Percentiles rank a stretch among this genome's conserved stretches.
These are phyloP conservation scores for Aschersonia sp. DNA, from an alignment of 2,329 filamentous ascomycete genomes.

Conservation along the genomic window DNA sequence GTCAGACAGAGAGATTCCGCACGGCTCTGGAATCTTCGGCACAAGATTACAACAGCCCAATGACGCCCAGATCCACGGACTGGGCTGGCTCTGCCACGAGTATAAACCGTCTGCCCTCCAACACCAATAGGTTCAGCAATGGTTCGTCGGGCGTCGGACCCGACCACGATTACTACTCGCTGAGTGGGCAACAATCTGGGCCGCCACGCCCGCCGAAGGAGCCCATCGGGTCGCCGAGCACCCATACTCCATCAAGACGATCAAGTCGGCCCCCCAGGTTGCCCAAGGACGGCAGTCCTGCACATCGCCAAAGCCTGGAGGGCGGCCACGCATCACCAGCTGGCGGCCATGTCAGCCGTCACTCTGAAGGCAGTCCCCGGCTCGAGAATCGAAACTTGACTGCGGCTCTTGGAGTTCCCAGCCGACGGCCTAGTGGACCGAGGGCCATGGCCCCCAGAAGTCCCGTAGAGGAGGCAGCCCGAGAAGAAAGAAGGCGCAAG, in stretches of 20 bases:
- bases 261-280: constrained; percentile 34
- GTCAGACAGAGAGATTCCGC: constrained; percentile 60
- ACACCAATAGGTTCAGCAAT: constrained; percentile 33
- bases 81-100: constrained; percentile 49
- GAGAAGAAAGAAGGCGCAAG: constrained; percentile 37
- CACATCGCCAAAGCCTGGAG: constrained; percentile 41
- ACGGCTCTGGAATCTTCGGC: constrained; percentile 61
- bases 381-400: constrained; percentile 43
- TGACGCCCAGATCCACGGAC: constrained; percentile 45
- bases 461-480: constrained; percentile 28
- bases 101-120: constrained; percentile 34
- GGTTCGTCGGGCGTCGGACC: constrained; percentile 19
- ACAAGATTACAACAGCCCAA: constrained; percentile 47
- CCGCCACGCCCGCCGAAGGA: constrained; percentile 51
- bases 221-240: constrained; percentile 29
- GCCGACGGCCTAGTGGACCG: constrained; percentile 41
- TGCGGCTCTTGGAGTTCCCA: constrained; percentile 34
- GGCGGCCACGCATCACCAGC: constrained; percentile 37
- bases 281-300: constrained; percentile 34
- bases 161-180: constrained; percentile 30
- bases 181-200: constrained; percentile 24
- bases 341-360: constrained; percentile 32
- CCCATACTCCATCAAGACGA: constrained; percentile 27
- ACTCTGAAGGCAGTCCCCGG: constrained; percentile 39
- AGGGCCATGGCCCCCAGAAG: constrained; percentile 46